Evolutionary conservation across 345 rosid genomes (phyloP).

Genomic region (Citrus sinensis): DNA sequence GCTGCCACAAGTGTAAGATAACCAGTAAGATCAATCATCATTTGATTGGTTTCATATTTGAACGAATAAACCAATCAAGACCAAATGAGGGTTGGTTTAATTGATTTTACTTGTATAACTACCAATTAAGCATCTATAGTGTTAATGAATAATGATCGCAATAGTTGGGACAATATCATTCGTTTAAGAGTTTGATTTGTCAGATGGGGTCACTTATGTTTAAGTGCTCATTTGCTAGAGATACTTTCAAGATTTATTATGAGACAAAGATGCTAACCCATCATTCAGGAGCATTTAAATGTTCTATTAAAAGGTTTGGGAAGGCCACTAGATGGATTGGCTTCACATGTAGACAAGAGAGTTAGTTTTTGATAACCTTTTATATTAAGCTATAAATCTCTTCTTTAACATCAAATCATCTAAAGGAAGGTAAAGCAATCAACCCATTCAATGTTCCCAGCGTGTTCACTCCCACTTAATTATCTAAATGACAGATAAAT

Average conservation of each 20-base stretch:
- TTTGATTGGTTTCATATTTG: background rate
- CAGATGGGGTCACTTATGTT: conserved; percentile 2
- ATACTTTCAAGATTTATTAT: background rate
- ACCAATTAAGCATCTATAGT: background rate
- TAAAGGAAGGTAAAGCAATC: background rate
- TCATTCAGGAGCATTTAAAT: conserved; percentile 17
- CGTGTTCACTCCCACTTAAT: background rate
- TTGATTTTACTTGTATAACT: background rate
- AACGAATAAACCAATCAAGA: background rate
- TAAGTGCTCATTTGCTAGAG: conserved; percentile 11
- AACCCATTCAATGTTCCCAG: conserved; percentile 1
- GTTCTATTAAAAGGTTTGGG: background rate
- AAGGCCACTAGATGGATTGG: conserved; percentile 6
- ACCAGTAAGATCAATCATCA: background rate
- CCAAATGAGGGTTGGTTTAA: background rate
- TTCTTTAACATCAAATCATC: conserved; percentile 12
- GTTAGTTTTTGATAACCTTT: conserved; percentile 18
- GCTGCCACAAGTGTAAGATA: background rate
- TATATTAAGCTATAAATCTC: conserved; percentile 17
- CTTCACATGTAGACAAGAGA: background rate
- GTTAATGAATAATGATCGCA: background rate
- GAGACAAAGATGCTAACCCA: conserved; percentile 11
- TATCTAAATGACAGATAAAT: background rate
- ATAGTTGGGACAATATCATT: conserved; percentile 10
- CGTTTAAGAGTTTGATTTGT: conserved; percentile 13